phyloP scores from a whole-genome alignment of 2,329 filamentous ascomycete species.

The Shiraia bambusicola region DNA sequence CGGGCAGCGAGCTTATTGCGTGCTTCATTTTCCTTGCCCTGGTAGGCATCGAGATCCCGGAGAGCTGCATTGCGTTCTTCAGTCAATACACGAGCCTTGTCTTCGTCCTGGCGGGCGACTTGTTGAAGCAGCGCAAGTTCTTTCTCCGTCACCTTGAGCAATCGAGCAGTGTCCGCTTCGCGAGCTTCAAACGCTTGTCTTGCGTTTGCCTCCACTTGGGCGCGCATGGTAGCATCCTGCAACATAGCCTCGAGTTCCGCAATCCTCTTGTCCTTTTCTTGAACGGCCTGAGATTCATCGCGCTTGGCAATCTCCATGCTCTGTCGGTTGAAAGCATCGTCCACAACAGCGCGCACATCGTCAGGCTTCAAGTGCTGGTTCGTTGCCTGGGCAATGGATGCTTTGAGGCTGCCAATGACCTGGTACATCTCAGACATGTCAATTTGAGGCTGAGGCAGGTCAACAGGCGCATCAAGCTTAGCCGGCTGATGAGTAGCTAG shows the following conservation, averaged over 20 bases:
- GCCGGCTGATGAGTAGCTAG: constrained; percentile 35
- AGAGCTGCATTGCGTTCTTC: constrained; percentile 47
- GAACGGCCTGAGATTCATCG: constrained; percentile 31
- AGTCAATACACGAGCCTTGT: constrained; percentile 45
- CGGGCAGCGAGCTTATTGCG: constrained; percentile 55
- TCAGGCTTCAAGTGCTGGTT: constrained; percentile 49
- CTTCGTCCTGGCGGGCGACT: constrained; percentile 46
- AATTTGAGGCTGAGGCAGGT: constrained; percentile 39
- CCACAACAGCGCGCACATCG: constrained; percentile 42
- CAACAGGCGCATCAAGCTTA: constrained; percentile 33
- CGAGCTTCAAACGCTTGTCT: constrained; percentile 47
- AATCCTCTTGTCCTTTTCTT: constrained; percentile 39
- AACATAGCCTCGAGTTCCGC: constrained; percentile 40
- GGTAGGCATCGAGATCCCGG: constrained; percentile 42
- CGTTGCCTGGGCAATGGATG: constrained; percentile 50
- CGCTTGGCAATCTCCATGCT: constrained; percentile 31
- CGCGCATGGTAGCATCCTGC: constrained; percentile 35
- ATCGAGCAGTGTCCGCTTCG: constrained; percentile 47
- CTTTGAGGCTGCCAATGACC: constrained; percentile 51
- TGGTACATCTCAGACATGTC: constrained; percentile 50
- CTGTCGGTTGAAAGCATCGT: constrained; percentile 42
- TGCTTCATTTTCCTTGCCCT: constrained; percentile 47
- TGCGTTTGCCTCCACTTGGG: constrained; percentile 47
- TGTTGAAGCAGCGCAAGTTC: constrained; percentile 51
- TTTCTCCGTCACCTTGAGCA: constrained; percentile 53